These are phyloP conservation scores for Vitis hybrid DNA, from an alignment of 177 flowering plant species.

Conservation along the genomic window DNA sequence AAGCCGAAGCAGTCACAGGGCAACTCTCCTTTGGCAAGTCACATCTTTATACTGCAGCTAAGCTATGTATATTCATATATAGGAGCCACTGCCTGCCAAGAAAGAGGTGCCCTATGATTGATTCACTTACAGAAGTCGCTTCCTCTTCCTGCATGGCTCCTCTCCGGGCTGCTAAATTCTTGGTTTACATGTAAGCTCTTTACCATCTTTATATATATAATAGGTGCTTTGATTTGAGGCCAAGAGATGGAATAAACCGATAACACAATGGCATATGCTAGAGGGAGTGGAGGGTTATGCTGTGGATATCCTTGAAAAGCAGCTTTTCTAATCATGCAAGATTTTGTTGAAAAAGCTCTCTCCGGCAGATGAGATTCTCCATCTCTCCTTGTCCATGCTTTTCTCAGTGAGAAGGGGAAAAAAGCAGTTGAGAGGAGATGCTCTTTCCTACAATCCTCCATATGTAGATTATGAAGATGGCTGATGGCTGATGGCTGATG, in stretches of 20 bases:
- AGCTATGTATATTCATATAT: too few species aligned
- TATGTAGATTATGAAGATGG: too few species aligned
- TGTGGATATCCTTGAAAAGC: conserved; percentile 1
- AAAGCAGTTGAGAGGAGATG: conserved; percentile 21
- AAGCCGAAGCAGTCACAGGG: conserved; percentile 55
- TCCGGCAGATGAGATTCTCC: background rate
- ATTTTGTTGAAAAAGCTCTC: background rate
- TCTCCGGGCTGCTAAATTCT: background rate
- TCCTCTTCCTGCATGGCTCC: background rate
- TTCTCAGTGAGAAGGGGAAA: background rate
- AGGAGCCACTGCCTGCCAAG: conserved; percentile 34
- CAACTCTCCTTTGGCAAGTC: conserved; percentile 69
- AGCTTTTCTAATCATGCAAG: background rate
- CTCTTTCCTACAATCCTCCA: background rate
- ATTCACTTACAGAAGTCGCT: conserved; percentile 18
- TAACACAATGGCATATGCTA: conserved; percentile 29
- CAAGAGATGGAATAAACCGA: conserved; percentile 17
- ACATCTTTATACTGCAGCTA: background rate
- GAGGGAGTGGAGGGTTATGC: conserved; percentile 10
- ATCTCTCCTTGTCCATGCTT: background rate
- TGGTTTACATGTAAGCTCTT: background rate
- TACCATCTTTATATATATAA: conserved; percentile 2
- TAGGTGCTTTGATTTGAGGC: background rate
- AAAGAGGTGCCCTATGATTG: conserved; percentile 45
- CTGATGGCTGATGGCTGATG: too few species aligned